Evolutionary conservation across 2,329 filamentous ascomycete genomes (phyloP).

Genomic region (Botryotinia convoluta): DNA sequence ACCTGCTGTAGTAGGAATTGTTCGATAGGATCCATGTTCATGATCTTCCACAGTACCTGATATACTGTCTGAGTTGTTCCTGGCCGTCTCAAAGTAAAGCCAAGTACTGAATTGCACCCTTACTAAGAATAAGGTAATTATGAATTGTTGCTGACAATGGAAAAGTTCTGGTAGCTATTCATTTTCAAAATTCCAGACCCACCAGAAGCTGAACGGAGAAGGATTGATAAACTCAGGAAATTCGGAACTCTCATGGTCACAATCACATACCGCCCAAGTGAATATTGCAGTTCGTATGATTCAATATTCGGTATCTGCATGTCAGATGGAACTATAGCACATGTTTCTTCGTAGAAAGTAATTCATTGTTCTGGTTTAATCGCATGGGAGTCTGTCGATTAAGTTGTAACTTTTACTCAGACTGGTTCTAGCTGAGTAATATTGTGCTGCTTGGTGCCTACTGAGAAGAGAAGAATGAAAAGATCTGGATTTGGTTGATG

Average conservation of each 20-base stretch:
- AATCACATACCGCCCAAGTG: background rate
- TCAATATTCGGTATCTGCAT: background rate
- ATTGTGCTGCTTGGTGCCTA: background rate
- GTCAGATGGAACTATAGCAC: background rate
- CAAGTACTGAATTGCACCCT: background rate
- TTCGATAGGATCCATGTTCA: background rate
- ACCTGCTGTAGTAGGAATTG: background rate
- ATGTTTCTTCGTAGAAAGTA: background rate
- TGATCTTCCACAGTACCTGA: too few species aligned
- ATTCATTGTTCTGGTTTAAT: background rate
- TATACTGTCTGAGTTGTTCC: background rate
- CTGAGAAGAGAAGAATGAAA: background rate
- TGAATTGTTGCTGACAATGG: background rate
- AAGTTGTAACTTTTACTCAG: background rate
- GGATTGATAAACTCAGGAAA: background rate
- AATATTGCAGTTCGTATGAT: background rate
- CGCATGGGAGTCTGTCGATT: background rate
- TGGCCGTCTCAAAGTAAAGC: background rate
- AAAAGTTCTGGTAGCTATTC: background rate
- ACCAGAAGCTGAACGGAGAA: background rate
- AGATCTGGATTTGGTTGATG: background rate
- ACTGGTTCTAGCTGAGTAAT: background rate
- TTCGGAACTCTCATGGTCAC: background rate
- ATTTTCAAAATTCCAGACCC: background rate
- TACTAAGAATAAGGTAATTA: too few species aligned